These are phyloP conservation scores for Rosa chinensis DNA, from an alignment of 306 rosid genomes.

Conservation along the genomic window DNA sequence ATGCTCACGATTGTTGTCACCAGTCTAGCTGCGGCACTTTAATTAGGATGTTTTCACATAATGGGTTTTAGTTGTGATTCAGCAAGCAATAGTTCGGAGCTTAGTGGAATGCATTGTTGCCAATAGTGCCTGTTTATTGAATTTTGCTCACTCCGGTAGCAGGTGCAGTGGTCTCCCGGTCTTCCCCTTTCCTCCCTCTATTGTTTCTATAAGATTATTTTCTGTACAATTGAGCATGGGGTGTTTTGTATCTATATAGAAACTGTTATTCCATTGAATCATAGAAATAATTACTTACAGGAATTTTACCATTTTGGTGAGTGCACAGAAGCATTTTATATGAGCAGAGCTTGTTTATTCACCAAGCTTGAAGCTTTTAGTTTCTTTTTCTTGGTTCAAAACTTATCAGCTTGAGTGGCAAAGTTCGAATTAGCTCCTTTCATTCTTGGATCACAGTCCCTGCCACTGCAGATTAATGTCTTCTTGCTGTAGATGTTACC, in stretches of 20 bases:
- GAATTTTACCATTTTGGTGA: slow-evolving; percentile 8
- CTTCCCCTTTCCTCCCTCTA: neutral
- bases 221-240: slow-evolving; percentile 39
- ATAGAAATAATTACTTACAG: slow-evolving; percentile 3
- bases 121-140: slow-evolving; percentile 20
- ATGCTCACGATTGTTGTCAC: neutral
- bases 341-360: neutral
- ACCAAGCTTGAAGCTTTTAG: neutral
- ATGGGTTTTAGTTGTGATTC: slow-evolving; percentile 15
- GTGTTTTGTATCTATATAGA: slow-evolving; percentile 39
- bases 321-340: neutral
- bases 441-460: neutral
- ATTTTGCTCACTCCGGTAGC: slow-evolving; percentile 26
- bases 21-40: neutral
- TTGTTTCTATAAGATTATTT: slow-evolving; percentile 33
- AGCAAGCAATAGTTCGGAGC: slow-evolving; percentile 17
- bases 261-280: slow-evolving; percentile 24
- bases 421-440: neutral
- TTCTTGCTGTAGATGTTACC: too few relatives aligned
- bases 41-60: neutral
- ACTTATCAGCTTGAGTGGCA: neutral
- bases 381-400: neutral
- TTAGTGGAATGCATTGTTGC: slow-evolving; percentile 7
- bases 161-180: slow-evolving; percentile 21
- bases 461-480: neutral